Conservation (phyloP, 1,139 yeast genomes). For the Geotrichum bryndzae region DNA sequence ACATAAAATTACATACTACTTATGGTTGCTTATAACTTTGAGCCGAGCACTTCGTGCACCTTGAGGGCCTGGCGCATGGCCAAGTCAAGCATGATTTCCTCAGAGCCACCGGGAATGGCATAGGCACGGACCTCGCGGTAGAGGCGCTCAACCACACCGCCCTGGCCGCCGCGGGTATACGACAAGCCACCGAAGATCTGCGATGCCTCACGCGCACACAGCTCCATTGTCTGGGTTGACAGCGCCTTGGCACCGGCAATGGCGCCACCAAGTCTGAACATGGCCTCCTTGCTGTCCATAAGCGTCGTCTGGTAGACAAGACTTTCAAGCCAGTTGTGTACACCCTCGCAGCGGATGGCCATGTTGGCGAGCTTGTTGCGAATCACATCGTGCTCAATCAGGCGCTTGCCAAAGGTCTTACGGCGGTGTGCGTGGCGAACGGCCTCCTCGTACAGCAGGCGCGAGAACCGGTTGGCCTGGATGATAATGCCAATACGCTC, state of each 20-base stretch:
- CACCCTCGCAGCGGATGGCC: conserved; percentile 40
- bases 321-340: conserved; percentile 37
- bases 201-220: conserved; percentile 42
- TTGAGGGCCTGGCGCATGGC: conserved; percentile 39
- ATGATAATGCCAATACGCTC: conserved; percentile 41
- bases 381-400: conserved; percentile 41
- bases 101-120: conserved; percentile 44
- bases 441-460: conserved; percentile 41
- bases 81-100: conserved; percentile 42
- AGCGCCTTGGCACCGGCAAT: conserved; percentile 43
- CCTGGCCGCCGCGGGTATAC: conserved; percentile 43
- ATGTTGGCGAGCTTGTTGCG: conserved; percentile 42
- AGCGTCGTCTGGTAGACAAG: conserved; percentile 35
- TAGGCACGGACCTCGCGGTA: conserved; percentile 42
- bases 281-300: conserved; percentile 38
- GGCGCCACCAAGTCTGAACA: conserved; percentile 41
- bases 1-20: not conserved
- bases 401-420: conserved; percentile 40
- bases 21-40: conserved; percentile 31
- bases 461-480: conserved; percentile 39
- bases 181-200: conserved; percentile 43
- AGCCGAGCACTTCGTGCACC: conserved; percentile 39
- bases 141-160: conserved; percentile 41
- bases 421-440: conserved; percentile 41
- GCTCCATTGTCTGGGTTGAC: conserved; percentile 39